Percentiles rank a stretch among this genome's conserved stretches.
These are phyloP conservation scores for Lepidium campestre DNA, from an alignment of 441 rosid species.

Conservation along the genomic window DNA sequence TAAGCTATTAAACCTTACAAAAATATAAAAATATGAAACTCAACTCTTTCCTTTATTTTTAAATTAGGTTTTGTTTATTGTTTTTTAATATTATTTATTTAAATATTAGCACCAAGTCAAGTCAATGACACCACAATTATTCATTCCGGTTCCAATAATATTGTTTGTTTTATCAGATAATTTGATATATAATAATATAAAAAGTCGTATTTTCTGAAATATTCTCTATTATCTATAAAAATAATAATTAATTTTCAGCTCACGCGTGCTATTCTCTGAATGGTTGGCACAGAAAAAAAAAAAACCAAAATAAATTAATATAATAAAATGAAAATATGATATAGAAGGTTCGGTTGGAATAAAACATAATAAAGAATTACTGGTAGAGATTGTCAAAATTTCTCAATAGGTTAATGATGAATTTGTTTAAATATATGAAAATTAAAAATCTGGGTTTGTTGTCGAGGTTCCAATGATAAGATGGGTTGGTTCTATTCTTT, in stretches of 20 bases:
- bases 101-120: constrained; percentile 28
- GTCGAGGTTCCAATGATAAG: constrained; percentile 34
- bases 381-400: constrained; percentile 31
- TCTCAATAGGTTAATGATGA: constrained; percentile 4
- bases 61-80: background rate
- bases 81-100: background rate
- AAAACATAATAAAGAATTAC: constrained; percentile 9
- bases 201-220: constrained; percentile 16
- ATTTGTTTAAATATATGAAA: background rate
- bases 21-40: constrained; percentile 1
- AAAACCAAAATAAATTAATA: background rate
- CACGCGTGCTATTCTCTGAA: constrained; percentile 22
- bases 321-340: background rate
- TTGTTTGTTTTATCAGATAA: background rate
- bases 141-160: constrained; percentile 1
- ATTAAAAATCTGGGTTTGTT: constrained; percentile 19
- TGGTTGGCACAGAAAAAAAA: constrained; percentile 23
- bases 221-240: constrained; percentile 14
- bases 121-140: constrained; percentile 25
- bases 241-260: background rate
- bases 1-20: constrained; percentile 20
- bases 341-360: constrained; percentile 18
- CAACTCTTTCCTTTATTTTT: constrained; percentile 10
- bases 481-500: constrained; percentile 26
- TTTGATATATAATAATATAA: background rate